Base-by-base conservation (phyloP, 257 asterid species). In the Gentiana dahurica region DNA sequence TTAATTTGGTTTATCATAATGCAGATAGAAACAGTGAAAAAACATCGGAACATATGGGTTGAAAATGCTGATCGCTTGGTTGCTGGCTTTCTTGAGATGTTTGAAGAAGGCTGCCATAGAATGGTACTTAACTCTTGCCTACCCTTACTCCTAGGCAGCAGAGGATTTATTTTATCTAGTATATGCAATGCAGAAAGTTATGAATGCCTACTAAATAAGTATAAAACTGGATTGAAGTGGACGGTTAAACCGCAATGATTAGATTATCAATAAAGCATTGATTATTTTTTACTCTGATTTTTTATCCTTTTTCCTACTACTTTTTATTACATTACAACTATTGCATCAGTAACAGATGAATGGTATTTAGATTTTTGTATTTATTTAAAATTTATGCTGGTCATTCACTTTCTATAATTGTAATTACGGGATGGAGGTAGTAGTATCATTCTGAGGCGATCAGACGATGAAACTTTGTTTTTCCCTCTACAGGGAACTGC, bases 21-120 rank as follows among this genome's bases (percentile, higher is more conserved):
- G 66, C 81, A 80, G 87, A 77, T 80, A 60, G 76, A 80, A 74
- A 77, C 75, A 34, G 87, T 77, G 64, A 74, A 71, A 62, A 77
- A 67, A 59, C 75, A 77, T 45, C 79, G 75, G 37, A 73, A 77
- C 54, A 65, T 77, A 41, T 80, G 83, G 87, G 79, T 77, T 55
- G 87, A 80, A 56, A 80, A 80, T 72, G 87, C 84, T 12, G 87
- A 80, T 59, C 67, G 84, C 13, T 54, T 65, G 68, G 87, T 80
- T 65, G 84, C 84, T 46, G 87, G 87, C 47, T 80, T 80, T 75
- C 84, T 80, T 5, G 84, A 77, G 74, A 77, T 74, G 84, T 80
- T 80, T 43, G 84, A 80, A 68, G 87, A 80, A 65, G 65, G 84
- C 62, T 76, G 76, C 64, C 82, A 76, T 67, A 73, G 70, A 34